These are phyloP conservation scores for Begonia peltatifolia DNA, from an alignment of 306 rosid genomes.

Conservation along the genomic window DNA sequence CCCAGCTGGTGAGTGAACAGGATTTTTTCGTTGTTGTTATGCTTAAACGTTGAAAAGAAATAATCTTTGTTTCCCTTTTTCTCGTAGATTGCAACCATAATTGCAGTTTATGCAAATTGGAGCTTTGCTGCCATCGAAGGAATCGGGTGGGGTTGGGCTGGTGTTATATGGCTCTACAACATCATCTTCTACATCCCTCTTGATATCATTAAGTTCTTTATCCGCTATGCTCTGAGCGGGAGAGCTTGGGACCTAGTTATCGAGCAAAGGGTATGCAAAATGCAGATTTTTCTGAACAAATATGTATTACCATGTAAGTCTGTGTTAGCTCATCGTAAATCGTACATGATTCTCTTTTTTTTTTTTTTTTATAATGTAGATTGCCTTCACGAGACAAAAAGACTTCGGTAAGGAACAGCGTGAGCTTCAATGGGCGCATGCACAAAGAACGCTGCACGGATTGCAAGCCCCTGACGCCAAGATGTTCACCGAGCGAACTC, in stretches of 20 bases:
- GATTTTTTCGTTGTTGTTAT: not conserved
- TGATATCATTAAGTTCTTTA: slow-evolving; percentile 71
- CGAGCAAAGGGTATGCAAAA: slow-evolving; percentile 69
- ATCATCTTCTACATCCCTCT: slow-evolving; percentile 79
- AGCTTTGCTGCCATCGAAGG: slow-evolving; percentile 93
- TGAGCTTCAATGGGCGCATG: slow-evolving; percentile 99
- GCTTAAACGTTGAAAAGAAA: not conserved
- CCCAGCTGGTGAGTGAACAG: slow-evolving; percentile 67
- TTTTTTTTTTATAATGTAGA: slow-evolving; percentile 29
- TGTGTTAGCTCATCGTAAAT: not conserved
- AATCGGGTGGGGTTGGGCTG: slow-evolving; percentile 99
- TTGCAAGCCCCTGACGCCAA: slow-evolving; percentile 73
- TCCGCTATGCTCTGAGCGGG: slow-evolving; percentile 78
- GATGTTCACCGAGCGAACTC: slow-evolving; percentile 68
- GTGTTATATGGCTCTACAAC: slow-evolving; percentile 92
- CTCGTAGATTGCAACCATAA: slow-evolving; percentile 76
- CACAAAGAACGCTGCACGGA: slow-evolving; percentile 91
- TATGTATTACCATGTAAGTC: not conserved
- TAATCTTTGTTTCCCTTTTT: slow-evolving; percentile 7
- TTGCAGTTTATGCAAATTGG: slow-evolving; percentile 92
- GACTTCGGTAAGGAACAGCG: slow-evolving; percentile 96
- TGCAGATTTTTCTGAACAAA: not conserved
- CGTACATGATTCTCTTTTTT: slow-evolving; percentile 8
- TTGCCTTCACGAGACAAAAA: slow-evolving; percentile 98
- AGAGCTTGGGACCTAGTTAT: slow-evolving; percentile 99